Evolutionary conservation across 441 rosid species (phyloP).

Genomic region (Populus trichocarpa): DNA sequence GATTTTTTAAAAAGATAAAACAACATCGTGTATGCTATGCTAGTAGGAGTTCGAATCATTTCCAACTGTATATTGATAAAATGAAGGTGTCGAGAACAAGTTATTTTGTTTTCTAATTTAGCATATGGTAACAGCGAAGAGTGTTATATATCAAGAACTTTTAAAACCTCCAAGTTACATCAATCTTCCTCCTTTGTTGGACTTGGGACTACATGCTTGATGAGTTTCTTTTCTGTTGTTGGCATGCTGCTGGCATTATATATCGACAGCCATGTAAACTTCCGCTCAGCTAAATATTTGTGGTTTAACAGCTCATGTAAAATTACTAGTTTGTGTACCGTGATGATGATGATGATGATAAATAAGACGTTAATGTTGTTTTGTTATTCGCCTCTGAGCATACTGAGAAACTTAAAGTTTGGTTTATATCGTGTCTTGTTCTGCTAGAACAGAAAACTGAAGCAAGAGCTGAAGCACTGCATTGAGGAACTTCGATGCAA

Average conservation of each 20-base stretch:
- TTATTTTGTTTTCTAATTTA: not conserved
- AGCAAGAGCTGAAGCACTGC: slow-evolving; percentile 62
- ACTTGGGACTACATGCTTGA: not conserved
- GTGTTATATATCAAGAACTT: not conserved
- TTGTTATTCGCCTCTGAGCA: not conserved
- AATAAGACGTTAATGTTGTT: not conserved
- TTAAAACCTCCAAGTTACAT: not conserved
- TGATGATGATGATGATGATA: not conserved
- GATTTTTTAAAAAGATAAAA: not conserved
- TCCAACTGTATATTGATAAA: not conserved
- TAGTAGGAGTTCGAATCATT: not conserved
- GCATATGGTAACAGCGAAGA: not conserved
- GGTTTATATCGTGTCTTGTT: slow-evolving; percentile 14
- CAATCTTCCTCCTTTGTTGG: not conserved
- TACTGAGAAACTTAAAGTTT: not conserved
- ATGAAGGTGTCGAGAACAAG: not conserved
- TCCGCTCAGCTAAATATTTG: not conserved
- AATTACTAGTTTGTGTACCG: not conserved
- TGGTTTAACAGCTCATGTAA: not conserved
- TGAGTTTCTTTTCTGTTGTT: not conserved
- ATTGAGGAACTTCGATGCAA: slow-evolving; percentile 67
- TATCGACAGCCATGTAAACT: not conserved
- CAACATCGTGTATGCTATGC: not conserved
- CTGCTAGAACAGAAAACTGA: slow-evolving; percentile 51
- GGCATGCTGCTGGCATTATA: not conserved